These are phyloP conservation scores for Fusarium lateritium DNA, from an alignment of 2,329 filamentous ascomycete genomes.

Conservation along the genomic window DNA sequence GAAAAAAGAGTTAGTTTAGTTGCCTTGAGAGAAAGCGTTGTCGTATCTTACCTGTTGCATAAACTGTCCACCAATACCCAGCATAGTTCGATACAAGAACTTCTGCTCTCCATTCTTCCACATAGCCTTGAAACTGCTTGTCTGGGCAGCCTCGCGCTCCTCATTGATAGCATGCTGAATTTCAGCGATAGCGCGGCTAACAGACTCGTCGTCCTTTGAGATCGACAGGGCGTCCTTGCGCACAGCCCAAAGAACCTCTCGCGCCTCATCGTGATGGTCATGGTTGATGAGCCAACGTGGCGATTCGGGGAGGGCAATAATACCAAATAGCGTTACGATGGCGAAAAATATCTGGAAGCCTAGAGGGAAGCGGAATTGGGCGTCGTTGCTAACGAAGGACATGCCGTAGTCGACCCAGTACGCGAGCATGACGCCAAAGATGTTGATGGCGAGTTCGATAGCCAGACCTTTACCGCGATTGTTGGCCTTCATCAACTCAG, in stretches of 20 bases:
- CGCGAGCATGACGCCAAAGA: conserved; percentile 55
- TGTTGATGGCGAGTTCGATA: conserved; percentile 57
- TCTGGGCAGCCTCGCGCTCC: conserved; percentile 56
- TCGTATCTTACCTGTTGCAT: conserved; percentile 55
- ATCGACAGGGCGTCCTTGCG: conserved; percentile 48
- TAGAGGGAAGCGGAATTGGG: conserved; percentile 62
- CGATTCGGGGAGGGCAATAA: conserved; percentile 61
- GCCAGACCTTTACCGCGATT: conserved; percentile 53
- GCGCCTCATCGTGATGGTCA: conserved; percentile 60
- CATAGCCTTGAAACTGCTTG: conserved; percentile 54
- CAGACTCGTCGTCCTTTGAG: conserved; percentile 46
- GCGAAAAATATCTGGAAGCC: conserved; percentile 62
- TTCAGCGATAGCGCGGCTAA: conserved; percentile 51
- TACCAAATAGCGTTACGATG: conserved; percentile 52
- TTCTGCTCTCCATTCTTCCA: conserved; percentile 60
- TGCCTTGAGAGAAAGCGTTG: background rate
- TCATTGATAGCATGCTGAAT: conserved; percentile 59
- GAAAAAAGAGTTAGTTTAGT: too few species aligned
- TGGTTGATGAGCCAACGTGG: conserved; percentile 59
- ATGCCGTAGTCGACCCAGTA: conserved; percentile 59
- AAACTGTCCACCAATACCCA: conserved; percentile 61
- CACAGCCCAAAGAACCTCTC: conserved; percentile 53
- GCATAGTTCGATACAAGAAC: conserved; percentile 57
- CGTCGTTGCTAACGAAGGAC: conserved; percentile 53
- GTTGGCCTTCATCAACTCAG: conserved; percentile 58